These are phyloP conservation scores for Scenedesmus sp. DNA, from an alignment of 163 green algal genomes.

Conservation along the genomic window DNA sequence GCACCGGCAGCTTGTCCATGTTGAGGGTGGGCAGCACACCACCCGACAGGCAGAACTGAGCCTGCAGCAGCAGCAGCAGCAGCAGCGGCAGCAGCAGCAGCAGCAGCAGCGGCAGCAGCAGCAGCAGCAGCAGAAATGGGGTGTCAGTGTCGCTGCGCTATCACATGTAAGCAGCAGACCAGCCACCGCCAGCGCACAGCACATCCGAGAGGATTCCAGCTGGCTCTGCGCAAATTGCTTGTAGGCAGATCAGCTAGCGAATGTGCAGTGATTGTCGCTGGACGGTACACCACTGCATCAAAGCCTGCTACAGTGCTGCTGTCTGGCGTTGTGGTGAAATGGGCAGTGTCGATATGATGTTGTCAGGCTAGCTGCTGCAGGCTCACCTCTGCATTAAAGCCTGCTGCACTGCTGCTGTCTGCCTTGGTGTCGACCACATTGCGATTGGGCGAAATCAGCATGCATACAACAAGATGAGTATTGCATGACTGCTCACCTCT, in stretches of 20 bases:
- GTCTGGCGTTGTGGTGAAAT: too few species aligned
- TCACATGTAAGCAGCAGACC: background rate
- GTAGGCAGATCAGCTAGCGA: too few species aligned
- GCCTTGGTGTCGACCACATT: too few species aligned
- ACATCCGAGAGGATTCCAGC: too few species aligned
- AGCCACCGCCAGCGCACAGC: background rate
- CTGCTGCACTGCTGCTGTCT: background rate
- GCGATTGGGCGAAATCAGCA: too few species aligned
- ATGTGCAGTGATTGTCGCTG: too few species aligned
- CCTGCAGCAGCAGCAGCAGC: background rate
- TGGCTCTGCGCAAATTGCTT: too few species aligned
- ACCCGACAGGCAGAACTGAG: conserved; percentile 14
- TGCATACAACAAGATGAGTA: background rate
- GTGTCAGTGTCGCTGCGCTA: background rate
- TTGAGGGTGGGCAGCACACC: conserved; percentile 27
- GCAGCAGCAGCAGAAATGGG: background rate
- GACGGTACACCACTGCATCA: background rate
- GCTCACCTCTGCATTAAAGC: background rate
- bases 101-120: background rate
- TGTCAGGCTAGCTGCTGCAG: too few species aligned
- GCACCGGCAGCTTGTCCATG: conserved; percentile 15
- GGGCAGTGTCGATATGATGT: too few species aligned
- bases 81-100: background rate
- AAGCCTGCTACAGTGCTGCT: background rate
- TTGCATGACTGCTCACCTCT: background rate